phyloP scores from a whole-genome alignment of 2,329 filamentous ascomycete species.

The Elsinoe fawcettii region DNA sequence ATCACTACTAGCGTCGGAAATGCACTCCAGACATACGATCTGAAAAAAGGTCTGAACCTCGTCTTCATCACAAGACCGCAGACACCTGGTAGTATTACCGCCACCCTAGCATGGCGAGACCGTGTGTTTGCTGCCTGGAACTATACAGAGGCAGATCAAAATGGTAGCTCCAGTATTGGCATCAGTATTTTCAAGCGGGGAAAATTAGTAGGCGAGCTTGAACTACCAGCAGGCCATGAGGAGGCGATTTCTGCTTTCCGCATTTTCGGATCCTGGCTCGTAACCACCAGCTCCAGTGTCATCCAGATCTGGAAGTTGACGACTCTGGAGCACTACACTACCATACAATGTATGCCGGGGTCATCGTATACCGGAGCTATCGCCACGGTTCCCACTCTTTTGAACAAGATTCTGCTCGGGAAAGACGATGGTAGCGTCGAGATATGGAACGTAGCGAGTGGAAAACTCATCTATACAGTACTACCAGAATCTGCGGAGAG shows the following conservation, averaged over 20 bases:
- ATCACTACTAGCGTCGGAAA: conserved; percentile 91
- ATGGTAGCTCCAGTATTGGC: conserved; percentile 39
- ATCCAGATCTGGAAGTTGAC: conserved; percentile 85
- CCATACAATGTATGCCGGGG: conserved; percentile 55
- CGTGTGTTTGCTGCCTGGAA: conserved; percentile 83
- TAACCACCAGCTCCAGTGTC: conserved; percentile 66
- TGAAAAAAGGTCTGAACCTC: conserved; percentile 80
- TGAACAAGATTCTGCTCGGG: conserved; percentile 93
- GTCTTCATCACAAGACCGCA: conserved; percentile 90
- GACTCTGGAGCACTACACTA: conserved; percentile 84
- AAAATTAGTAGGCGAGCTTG: conserved; percentile 70
- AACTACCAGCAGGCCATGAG: conserved; percentile 55
- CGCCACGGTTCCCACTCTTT: conserved; percentile 82
- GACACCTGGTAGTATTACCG: conserved; percentile 77
- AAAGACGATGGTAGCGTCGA: conserved; percentile 83
- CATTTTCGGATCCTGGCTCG: conserved; percentile 84
- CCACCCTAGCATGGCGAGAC: conserved; percentile 80
- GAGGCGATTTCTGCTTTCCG: conserved; percentile 71
- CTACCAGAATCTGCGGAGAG: conserved; percentile 63
- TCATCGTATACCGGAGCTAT: conserved; percentile 65
- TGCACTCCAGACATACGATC: conserved; percentile 89
- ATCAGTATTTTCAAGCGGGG: conserved; percentile 91
- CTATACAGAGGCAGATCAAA: conserved; percentile 39
- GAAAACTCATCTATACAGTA: conserved; percentile 83
- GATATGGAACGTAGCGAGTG: conserved; percentile 95